Percentiles rank a stretch among this genome's conserved stretches.
phyloP scores from a whole-genome alignment of 768 basidiomycete species.

The Tulasnella sp. region DNA sequence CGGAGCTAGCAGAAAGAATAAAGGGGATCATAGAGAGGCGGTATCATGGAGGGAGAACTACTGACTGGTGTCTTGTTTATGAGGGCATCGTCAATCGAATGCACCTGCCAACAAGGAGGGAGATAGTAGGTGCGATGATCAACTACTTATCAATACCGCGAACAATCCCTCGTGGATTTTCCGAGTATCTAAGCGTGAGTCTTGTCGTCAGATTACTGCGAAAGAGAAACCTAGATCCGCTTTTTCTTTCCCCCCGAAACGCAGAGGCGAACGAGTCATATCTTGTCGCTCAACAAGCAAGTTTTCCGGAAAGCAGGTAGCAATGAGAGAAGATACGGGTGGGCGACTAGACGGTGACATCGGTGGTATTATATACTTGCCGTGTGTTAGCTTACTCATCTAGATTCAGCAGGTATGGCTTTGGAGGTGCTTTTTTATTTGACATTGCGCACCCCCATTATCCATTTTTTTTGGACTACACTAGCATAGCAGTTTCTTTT shows the following conservation, averaged over 20 bases:
- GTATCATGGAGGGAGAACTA: background rate
- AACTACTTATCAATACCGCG: background rate
- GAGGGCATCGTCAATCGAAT: background rate
- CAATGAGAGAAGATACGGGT: background rate
- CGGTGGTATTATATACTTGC: too few species aligned
- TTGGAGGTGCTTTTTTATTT: too few species aligned
- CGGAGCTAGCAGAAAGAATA: background rate
- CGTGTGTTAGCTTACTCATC: too few species aligned
- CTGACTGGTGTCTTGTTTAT: background rate
- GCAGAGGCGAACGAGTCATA: background rate
- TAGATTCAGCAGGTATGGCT: too few species aligned
- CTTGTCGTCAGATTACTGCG: background rate
- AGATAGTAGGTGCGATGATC: background rate
- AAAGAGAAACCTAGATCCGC: too few species aligned
- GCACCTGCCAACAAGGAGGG: background rate
- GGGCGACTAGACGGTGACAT: background rate
- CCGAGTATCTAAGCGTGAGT: background rate
- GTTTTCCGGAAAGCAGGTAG: background rate
- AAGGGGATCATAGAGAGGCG: background rate
- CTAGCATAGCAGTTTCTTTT: too few species aligned
- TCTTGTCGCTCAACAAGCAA: background rate
- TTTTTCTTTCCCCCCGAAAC: too few species aligned
- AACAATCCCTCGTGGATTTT: background rate
- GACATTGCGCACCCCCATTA: too few species aligned
- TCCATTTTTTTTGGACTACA: too few species aligned